phyloP scores from a whole-genome alignment of 2,329 filamentous ascomycete genomes.

The Beauveria rudraprayagi region DNA sequence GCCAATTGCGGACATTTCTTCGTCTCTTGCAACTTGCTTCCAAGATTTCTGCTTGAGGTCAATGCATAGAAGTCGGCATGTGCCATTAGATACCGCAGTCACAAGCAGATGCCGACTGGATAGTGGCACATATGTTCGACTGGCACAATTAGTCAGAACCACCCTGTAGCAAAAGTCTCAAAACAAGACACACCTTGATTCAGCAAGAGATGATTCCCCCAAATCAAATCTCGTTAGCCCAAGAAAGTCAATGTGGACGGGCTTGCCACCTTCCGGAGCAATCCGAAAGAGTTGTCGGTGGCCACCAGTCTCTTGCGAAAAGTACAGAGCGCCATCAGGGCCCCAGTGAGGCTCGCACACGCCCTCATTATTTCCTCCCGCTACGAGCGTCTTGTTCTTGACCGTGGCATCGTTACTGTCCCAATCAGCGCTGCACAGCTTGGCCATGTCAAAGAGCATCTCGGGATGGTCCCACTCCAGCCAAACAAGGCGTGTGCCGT shows the following conservation, averaged over 20 bases:
- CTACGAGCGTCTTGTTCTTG: conserved; percentile 26
- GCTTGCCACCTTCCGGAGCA: conserved; percentile 19
- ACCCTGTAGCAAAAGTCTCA: neutral
- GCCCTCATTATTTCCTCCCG: conserved; percentile 34
- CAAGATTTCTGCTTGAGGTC: conserved; percentile 26
- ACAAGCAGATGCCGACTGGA: conserved; percentile 28
- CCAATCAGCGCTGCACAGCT: conserved; percentile 34
- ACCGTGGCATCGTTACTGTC: conserved; percentile 18
- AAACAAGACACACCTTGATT: conserved; percentile 22
- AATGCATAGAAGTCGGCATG: conserved; percentile 28
- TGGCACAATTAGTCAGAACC: conserved; percentile 15
- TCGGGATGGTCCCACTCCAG: conserved; percentile 42
- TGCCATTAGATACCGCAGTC: conserved; percentile 24
- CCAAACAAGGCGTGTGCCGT: conserved; percentile 35
- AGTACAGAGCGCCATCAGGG: conserved; percentile 39
- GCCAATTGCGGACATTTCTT: conserved; percentile 24
- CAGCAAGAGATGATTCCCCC: conserved; percentile 24
- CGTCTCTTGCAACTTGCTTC: conserved; percentile 22
- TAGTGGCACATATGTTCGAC: conserved; percentile 32
- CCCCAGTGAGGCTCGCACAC: conserved; percentile 44
- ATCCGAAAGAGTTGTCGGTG: conserved; percentile 40
- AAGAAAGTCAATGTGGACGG: conserved; percentile 24
- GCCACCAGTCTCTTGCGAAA: conserved; percentile 35
- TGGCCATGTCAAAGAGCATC: conserved; percentile 38
- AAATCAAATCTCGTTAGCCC: conserved; percentile 35